Base-by-base conservation (phyloP, 129 eudicot genomes). In the Chrysanthemum lavandulifolium region DNA sequence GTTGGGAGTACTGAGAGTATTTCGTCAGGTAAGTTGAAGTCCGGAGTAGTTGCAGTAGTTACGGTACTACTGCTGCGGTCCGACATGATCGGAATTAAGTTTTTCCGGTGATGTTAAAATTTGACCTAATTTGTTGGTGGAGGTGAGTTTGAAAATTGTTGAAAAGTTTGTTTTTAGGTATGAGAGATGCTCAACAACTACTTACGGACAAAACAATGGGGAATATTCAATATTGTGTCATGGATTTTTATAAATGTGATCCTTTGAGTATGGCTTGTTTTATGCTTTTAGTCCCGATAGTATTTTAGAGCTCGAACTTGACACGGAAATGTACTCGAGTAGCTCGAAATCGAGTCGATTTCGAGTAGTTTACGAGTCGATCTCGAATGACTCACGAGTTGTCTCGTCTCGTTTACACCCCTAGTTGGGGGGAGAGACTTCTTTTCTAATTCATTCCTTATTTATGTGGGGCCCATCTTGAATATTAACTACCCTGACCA, bases 1-100 rank as follows among this genome's bases (percentile, higher is more conserved):
- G 92, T 79, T 0, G 98, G 98, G 21, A 93, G 86, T 9, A 93
- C 95, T n/a, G 98, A 78, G n/a, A 93, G 79, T 13, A 93, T 81
- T 68, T 82, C 92, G 68, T 93, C 90, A 9, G 96, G 92, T 25
- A 93, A 65, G 73, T 87, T 66, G 64, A 93, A 87, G 69, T 89
- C 92, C 76, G 88, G 95, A 10, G 83, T 87, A 61, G 49, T 70
- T 43, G 79, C 79, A 15, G 68, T 76, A 23, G 72, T 79, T 49
- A 65, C 81, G 13, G 79, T 77, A 45, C 80, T 77, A 33, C 80
- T 77, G 60, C 79, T 79, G 58, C 76, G 73, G 43, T 84, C 82
- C 55, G 84, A 76, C 84, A 81, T 33, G 51, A 49, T 55, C 43
- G 9, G 13, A 36, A 57, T 1, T 71, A 15, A n/a, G 15, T 53